Evolutionary conservation across 495 filamentous ascomycete genomes (phyloP).

Genomic region (Bacidia gigantensis): DNA sequence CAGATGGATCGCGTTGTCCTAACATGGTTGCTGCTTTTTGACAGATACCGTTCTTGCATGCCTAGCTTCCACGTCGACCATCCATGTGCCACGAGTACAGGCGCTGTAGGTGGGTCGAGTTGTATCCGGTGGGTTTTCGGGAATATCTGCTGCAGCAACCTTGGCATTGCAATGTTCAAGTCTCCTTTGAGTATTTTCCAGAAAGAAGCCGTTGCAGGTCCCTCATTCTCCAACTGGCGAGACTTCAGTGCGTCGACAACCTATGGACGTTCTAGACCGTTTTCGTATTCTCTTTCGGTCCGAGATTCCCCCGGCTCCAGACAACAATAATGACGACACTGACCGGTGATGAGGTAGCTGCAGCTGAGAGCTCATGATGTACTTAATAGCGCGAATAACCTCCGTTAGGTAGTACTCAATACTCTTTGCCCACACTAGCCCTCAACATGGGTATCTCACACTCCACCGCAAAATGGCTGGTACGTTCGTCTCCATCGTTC

Average conservation of each 20-base stretch:
- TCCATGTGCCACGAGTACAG: no score
- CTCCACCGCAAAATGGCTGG: slow-evolving; percentile 26
- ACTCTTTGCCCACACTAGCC: background rate
- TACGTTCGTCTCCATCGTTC: slow-evolving; percentile 3
- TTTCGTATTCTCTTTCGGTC: background rate
- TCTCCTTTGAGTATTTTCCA: no score
- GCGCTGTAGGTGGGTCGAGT: no score
- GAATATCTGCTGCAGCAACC: background rate
- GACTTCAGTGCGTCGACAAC: background rate
- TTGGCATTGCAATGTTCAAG: no score
- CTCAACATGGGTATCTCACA: slow-evolving; percentile 25
- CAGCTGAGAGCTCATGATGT: background rate
- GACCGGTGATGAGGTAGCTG: background rate
- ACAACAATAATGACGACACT: background rate
- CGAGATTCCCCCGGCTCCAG: background rate
- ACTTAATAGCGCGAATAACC: no score
- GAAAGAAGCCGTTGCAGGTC: no score
- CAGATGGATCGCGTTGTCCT: background rate
- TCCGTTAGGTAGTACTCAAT: background rate
- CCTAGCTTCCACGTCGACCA: no score
- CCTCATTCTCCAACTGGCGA: background rate
- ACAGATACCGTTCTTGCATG: no score
- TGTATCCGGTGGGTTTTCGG: background rate
- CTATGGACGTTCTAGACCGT: background rate
- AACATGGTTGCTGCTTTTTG: background rate